These are phyloP conservation scores for Hortaea werneckii DNA, from an alignment of 2,329 filamentous ascomycete species.

Conservation along the genomic window DNA sequence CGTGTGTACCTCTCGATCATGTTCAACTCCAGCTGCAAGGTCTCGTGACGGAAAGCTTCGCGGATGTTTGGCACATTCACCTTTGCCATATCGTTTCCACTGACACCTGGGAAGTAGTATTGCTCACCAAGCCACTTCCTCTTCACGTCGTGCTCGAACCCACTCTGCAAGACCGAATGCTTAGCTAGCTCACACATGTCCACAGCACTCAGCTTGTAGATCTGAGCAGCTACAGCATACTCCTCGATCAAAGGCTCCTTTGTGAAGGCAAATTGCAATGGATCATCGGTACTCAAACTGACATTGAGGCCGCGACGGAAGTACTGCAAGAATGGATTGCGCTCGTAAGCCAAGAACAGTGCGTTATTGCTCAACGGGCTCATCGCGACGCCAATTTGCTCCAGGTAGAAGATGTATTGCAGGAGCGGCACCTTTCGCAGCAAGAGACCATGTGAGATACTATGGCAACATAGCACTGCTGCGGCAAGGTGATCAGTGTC, in stretches of 20 bases:
- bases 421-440: slow-evolving; percentile 88
- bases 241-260: slow-evolving; percentile 98
- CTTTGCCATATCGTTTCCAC: slow-evolving; percentile 87
- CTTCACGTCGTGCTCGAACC: slow-evolving; percentile 83
- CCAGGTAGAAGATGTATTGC: slow-evolving; percentile 95
- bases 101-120: slow-evolving; percentile 66
- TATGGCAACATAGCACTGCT: slow-evolving; percentile 84
- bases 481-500: slow-evolving; percentile 94
- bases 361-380: slow-evolving; percentile 98
- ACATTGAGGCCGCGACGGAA: slow-evolving; percentile 93
- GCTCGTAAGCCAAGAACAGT: slow-evolving; percentile 88
- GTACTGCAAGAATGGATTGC: slow-evolving; percentile 92
- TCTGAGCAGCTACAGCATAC: slow-evolving; percentile 94
- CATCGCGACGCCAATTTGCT: slow-evolving; percentile 98
- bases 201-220: slow-evolving; percentile 92
- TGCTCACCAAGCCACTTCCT: slow-evolving; percentile 79
- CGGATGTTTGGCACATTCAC: slow-evolving; percentile 92
- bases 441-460: slow-evolving; percentile 88
- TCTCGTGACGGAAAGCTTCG: slow-evolving; percentile 82
- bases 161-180: slow-evolving; percentile 89
- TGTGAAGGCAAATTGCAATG: slow-evolving; percentile 94
- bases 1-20: slow-evolving; percentile 49
- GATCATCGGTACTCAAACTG: slow-evolving; percentile 91
- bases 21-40: slow-evolving; percentile 68
- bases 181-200: slow-evolving; percentile 99